Conservation (phyloP, 768 basidiomycete species). For the Tulasnella calospora region DNA sequence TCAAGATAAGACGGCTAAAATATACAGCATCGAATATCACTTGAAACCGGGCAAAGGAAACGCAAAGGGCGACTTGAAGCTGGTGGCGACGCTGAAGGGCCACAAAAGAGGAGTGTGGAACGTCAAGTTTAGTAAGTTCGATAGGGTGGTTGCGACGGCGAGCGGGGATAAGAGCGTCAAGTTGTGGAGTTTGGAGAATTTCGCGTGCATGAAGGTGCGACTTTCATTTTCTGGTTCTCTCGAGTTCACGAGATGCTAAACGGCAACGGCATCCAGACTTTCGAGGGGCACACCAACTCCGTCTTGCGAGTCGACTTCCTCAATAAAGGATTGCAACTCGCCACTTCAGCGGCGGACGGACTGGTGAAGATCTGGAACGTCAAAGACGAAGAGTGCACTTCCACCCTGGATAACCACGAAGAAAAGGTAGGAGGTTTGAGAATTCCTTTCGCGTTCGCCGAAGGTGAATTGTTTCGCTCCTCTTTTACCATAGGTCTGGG, state of each 20-base stretch:
- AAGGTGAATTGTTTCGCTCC: background rate
- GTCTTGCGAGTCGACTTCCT: conserved; percentile 90
- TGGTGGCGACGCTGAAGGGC: conserved; percentile 85
- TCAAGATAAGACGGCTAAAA: conserved; percentile 90
- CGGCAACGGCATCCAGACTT: conserved; percentile 54
- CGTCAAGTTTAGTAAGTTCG: conserved; percentile 78
- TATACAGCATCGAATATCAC: conserved; percentile 70
- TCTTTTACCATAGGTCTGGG: conserved; percentile 73
- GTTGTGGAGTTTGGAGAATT: conserved; percentile 92
- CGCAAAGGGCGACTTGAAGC: conserved; percentile 63
- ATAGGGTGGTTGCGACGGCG: conserved; percentile 83
- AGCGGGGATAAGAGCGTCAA: conserved; percentile 94
- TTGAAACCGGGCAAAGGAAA: conserved; percentile 37
- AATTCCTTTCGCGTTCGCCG: background rate
- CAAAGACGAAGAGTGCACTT: conserved; percentile 75
- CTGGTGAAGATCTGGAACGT: conserved; percentile 95
- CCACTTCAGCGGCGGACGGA: conserved; percentile 89
- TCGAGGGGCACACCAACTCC: conserved; percentile 97
- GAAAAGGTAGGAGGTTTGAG: conserved; percentile 67
- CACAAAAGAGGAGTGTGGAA: conserved; percentile 97
- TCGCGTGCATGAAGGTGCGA: conserved; percentile 66
- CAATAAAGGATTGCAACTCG: conserved; percentile 74
- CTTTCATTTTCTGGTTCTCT: too few relatives aligned
- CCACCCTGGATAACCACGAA: conserved; percentile 94
- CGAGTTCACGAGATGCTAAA: too few relatives aligned